Percentiles rank a stretch among this genome's conserved stretches.
Conservation (phyloP, 495 filamentous ascomycete species). For the Aspergillus wentii region DNA sequence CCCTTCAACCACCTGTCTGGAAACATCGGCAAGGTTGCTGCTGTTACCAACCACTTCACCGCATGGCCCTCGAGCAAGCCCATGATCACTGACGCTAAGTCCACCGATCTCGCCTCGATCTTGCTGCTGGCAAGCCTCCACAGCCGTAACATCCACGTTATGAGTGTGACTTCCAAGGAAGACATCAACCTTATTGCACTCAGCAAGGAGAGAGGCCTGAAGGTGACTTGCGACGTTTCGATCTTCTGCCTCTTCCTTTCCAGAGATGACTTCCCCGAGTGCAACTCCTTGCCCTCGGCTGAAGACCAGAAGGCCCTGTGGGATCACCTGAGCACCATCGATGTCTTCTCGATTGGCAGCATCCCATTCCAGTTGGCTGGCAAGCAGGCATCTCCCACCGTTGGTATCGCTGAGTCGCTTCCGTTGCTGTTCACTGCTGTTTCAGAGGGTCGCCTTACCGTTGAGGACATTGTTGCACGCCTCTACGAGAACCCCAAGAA, state of each 20-base stretch:
- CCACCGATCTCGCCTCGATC: conserved; percentile 76
- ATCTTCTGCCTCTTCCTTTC: conserved; percentile 78
- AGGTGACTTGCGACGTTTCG: conserved; percentile 81
- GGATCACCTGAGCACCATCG: conserved; percentile 72
- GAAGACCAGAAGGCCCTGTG: conserved; percentile 75
- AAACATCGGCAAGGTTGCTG: conserved; percentile 82
- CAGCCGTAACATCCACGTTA: conserved; percentile 78
- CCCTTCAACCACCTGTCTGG: conserved; percentile 84
- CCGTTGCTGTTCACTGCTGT: conserved; percentile 77
- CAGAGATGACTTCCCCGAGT: conserved; percentile 68
- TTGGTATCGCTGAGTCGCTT: conserved; percentile 71
- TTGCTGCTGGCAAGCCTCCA: conserved; percentile 77
- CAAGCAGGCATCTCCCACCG: conserved; percentile 50
- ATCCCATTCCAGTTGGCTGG: conserved; percentile 74
- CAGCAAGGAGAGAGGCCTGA: conserved; percentile 76
- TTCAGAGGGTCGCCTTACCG: conserved; percentile 65
- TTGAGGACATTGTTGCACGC: conserved; percentile 66
- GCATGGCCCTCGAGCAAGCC: conserved; percentile 79
- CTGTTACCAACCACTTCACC: conserved; percentile 75
- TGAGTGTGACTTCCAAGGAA: conserved; percentile 75
- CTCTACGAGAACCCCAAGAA: conserved; percentile 79
- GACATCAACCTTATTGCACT: conserved; percentile 77
- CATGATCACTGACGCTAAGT: conserved; percentile 81
- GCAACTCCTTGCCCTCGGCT: conserved; percentile 59
- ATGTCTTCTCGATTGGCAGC: conserved; percentile 81